A percentile compares a stretch with the other conserved stretches of the same genome.
Evolutionary conservation across 129 eudicot genomes (phyloP).

Genomic region (Pseudognaphalium luteoalbum): DNA sequence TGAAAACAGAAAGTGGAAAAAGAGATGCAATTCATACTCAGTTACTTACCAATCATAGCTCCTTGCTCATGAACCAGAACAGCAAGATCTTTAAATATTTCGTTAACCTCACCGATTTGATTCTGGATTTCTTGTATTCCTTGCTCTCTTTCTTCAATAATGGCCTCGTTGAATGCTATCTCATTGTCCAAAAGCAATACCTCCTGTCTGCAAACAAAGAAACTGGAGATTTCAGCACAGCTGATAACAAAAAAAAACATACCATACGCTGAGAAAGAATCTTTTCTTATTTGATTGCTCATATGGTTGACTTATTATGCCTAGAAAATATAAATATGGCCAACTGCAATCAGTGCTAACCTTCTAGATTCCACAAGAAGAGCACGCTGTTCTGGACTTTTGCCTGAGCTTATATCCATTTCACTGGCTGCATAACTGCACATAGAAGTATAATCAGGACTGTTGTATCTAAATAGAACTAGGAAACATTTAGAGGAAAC

Average conservation of each 20-base stretch:
- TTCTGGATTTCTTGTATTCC: constrained; percentile 72
- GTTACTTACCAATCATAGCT: constrained; percentile 36
- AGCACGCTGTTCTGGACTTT: constrained; percentile 61
- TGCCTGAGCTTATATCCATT: constrained; percentile 47
- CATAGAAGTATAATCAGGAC: constrained; percentile 26
- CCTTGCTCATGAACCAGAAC: constrained; percentile 67
- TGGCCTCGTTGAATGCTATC: constrained; percentile 62
- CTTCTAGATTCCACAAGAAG: constrained; percentile 59
- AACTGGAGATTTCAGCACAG: background rate
- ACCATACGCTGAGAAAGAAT: background rate
- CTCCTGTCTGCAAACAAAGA: constrained; percentile 44
- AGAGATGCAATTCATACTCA: background rate
- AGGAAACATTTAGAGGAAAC: no score
- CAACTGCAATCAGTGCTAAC: background rate
- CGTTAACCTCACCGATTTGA: constrained; percentile 71
- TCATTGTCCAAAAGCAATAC: constrained; percentile 53
- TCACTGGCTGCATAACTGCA: constrained; percentile 57
- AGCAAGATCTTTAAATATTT: constrained; percentile 72
- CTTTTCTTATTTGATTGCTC: background rate
- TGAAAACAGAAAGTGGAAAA: background rate
- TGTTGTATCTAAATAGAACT: constrained; percentile 28
- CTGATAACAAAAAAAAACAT: background rate
- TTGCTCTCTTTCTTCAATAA: constrained; percentile 79
- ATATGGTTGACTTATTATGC: background rate
- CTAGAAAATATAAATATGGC: background rate